Percentiles rank a stretch among this genome's conserved stretches.
Evolutionary conservation across 1,139 yeast genomes (phyloP).

Genomic region (Maudiozyma humilis): DNA sequence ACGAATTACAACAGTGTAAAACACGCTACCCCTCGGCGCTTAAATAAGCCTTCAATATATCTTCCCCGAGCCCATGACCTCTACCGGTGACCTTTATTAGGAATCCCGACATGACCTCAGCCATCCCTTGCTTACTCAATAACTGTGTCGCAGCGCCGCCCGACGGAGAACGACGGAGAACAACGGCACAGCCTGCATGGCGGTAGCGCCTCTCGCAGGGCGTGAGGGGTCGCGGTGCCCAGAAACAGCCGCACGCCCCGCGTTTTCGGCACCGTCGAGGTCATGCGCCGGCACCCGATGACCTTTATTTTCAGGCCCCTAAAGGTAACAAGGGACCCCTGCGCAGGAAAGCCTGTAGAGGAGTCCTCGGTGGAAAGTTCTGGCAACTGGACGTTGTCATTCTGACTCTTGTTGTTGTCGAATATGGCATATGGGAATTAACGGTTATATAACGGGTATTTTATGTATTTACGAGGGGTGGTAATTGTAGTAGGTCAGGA

Average conservation of each 20-base stretch:
- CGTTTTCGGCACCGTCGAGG: neutral
- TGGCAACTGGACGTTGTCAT: no score
- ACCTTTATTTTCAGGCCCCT: neutral
- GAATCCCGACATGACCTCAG: no score
- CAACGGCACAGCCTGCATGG: neutral
- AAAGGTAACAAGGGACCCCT: neutral
- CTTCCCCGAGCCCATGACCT: neutral
- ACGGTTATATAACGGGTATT: neutral
- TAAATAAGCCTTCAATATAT: neutral
- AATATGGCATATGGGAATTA: neutral
- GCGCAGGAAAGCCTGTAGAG: no score
- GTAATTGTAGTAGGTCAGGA: no score
- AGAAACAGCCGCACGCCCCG: neutral
- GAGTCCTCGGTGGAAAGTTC: no score
- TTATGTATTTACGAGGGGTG: neutral
- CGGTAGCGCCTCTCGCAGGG: neutral
- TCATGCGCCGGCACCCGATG: neutral
- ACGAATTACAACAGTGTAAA: no score
- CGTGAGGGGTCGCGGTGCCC: neutral
- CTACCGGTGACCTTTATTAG: neutral
- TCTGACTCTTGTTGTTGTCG: neutral
- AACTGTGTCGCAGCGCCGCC: neutral
- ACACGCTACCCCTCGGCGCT: no score
- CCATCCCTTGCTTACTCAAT: neutral
- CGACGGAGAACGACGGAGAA: no score